Evolutionary conservation across 1,139 yeast genomes (phyloP).

Genomic region (Nadsonia commutata): DNA sequence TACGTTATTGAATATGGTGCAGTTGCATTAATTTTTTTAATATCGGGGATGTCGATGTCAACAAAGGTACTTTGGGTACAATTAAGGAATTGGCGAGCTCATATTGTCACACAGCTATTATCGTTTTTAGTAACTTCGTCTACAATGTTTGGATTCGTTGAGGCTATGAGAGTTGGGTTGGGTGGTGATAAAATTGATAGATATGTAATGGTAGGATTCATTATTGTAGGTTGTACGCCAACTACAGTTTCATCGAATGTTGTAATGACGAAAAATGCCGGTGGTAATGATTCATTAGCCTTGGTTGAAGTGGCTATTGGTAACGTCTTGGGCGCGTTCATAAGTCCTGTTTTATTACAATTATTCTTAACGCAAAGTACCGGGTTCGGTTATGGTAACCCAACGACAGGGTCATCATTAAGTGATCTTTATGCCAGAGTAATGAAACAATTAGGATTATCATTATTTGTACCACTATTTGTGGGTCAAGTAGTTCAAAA

Average conservation of each 20-base stretch:
- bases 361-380: constrained; percentile 40
- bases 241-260: constrained; percentile 86
- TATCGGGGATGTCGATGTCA: constrained; percentile 66
- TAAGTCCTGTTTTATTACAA: constrained; percentile 74
- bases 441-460: constrained; percentile 73
- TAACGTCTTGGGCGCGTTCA: constrained; percentile 68
- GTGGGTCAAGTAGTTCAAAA: constrained; percentile 80
- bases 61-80: constrained; percentile 45
- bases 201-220: constrained; percentile 66
- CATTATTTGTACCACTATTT: constrained; percentile 70
- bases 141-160: constrained; percentile 58
- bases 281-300: constrained; percentile 67
- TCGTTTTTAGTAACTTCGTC: constrained; percentile 66
- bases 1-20: constrained; percentile 76
- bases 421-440: constrained; percentile 52
- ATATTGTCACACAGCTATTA: constrained; percentile 48
- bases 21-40: constrained; percentile 68
- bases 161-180: constrained; percentile 31
- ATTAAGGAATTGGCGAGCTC: constrained; percentile 69
- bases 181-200: constrained; percentile 33
- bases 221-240: constrained; percentile 76
- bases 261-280: constrained; percentile 70
- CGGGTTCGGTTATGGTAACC: constrained; percentile 69
- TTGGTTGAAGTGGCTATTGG: constrained; percentile 78
- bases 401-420: constrained; percentile 42